These are phyloP conservation scores for Boletus smithii DNA, from an alignment of 1,284 basidiomycete species.

Conservation along the genomic window DNA sequence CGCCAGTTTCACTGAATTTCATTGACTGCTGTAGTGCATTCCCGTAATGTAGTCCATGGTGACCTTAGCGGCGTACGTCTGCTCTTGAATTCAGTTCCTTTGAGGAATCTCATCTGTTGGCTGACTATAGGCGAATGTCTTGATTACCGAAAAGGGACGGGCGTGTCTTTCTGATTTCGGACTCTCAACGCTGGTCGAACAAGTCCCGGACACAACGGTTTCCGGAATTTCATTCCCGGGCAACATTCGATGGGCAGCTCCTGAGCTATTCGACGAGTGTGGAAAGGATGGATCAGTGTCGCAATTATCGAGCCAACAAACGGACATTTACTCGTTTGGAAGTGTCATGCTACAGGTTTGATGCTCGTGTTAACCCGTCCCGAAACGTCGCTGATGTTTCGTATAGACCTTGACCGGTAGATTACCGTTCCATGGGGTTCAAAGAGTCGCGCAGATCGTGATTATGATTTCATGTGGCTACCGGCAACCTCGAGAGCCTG, in stretches of 20 bases:
- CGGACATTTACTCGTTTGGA: conserved; percentile 30
- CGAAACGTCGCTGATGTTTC: neutral
- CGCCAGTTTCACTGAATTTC: neutral
- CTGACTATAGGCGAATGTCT: conserved; percentile 31
- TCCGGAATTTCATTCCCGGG: conserved; percentile 24
- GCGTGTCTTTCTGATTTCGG: conserved; percentile 31
- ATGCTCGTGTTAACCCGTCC: neutral
- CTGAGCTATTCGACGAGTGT: conserved; percentile 16
- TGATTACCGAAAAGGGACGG: conserved; percentile 25
- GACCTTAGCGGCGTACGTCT: conserved; percentile 28
- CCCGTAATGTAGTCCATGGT: conserved; percentile 22
- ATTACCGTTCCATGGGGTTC: conserved; percentile 23
- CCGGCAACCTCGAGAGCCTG: conserved; percentile 9
- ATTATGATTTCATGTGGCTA: conserved; percentile 15
- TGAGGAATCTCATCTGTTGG: neutral
- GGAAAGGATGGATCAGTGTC: conserved; percentile 4
- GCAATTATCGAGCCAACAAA: conserved; percentile 21
- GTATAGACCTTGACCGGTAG: conserved; percentile 25
- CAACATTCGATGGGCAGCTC: conserved; percentile 32
- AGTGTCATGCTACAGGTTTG: conserved; percentile 30
- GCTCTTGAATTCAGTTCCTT: neutral
- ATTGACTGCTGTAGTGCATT: conserved; percentile 21
- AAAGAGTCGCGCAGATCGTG: conserved; percentile 21
- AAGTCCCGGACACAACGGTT: conserved; percentile 18
- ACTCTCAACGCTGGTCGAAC: conserved; percentile 30